Conservation (phyloP, 495 filamentous ascomycete species). For the Penicillium pulvis region DNA sequence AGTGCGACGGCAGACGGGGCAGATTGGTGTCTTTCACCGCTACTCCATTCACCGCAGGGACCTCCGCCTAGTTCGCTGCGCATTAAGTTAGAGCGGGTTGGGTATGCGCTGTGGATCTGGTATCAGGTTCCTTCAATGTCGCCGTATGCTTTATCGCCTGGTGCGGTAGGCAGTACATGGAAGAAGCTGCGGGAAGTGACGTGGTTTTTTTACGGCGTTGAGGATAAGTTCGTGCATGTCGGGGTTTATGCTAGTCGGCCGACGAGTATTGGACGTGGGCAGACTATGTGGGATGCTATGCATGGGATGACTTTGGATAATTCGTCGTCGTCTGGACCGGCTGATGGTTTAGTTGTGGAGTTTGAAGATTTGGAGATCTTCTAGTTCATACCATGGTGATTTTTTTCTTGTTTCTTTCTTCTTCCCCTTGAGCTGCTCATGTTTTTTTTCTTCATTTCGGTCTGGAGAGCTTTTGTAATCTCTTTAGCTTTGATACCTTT, state of each 20-base stretch:
- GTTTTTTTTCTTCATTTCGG: background rate
- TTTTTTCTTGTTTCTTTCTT: constrained; percentile 9
- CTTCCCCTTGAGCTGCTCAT: constrained; percentile 4
- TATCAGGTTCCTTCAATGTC: constrained; percentile 49
- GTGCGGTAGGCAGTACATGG: constrained; percentile 50
- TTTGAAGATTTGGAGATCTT: constrained; percentile 62
- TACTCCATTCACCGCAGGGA: constrained; percentile 27
- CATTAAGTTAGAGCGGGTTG: constrained; percentile 61
- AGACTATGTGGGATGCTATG: constrained; percentile 48
- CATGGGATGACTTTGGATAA: constrained; percentile 37
- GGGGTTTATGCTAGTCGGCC: constrained; percentile 60
- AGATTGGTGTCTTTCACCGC: constrained; percentile 57
- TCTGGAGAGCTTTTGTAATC: background rate
- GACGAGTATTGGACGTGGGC: constrained; percentile 35
- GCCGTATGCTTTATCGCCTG: constrained; percentile 40
- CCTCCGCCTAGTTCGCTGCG: constrained; percentile 45
- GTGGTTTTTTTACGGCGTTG: constrained; percentile 62
- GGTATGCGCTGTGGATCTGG: constrained; percentile 59
- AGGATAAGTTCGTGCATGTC: constrained; percentile 59
- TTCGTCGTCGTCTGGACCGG: constrained; percentile 26
- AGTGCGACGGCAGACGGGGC: constrained; percentile 59
- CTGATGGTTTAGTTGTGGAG: constrained; percentile 53
- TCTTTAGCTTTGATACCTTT: constrained; percentile 17
- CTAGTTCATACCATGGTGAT: constrained; percentile 22
- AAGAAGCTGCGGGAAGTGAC: constrained; percentile 61